Base-by-base conservation (phyloP, 176 grass and related monocot species). In the Areca catechu region DNA sequence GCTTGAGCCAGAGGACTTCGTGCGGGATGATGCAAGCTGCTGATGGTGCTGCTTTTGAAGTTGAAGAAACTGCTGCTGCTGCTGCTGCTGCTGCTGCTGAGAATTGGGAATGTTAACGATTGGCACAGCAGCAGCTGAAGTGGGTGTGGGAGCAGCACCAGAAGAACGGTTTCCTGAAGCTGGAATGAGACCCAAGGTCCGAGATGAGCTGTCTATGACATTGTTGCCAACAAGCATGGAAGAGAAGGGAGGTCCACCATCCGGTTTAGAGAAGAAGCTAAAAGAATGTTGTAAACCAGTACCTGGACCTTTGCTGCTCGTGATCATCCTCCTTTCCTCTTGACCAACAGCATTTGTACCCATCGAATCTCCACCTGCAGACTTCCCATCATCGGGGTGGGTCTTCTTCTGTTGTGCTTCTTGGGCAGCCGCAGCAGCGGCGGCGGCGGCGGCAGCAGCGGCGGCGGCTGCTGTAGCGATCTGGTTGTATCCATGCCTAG, bases 251-350 rank as follows among this genome's bases (percentile, higher is more conserved):
- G 74, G 19, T 54, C 80, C 85, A 83, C 49, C 77, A 18, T 85
- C 93, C 20, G 70, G 60, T 62, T 86, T 98, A 6, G 81, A 80
- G 70, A 98, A 98, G 37, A 98, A 98, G 37, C 83, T 79, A 71
- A 97, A 78, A 4, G 92, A 89, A 82, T 90, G 91, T 53, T 90
- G 91, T 7, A 71, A 62, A 5, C 71, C 69, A 66, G 74, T 79
- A 22, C 80, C 68, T 0, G 77, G 22, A 21, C 63, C 53, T 78
- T 90, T 95, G 5, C 54, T 54, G 60, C 78, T 53, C 4, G 71
- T 28, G 53, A 79, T 56, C 62, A 71, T 86, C 78, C 88, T 98
- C 52, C 84, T 88, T 28, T 89, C 93, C 0, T 29, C 72, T 55
- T 91, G 83, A 24, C 55, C 79, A 53, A 63, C 65, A n/a, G 49